Conservation (phyloP, 306 rosid genomes). For the Hylodesmum podocarpum region DNA sequence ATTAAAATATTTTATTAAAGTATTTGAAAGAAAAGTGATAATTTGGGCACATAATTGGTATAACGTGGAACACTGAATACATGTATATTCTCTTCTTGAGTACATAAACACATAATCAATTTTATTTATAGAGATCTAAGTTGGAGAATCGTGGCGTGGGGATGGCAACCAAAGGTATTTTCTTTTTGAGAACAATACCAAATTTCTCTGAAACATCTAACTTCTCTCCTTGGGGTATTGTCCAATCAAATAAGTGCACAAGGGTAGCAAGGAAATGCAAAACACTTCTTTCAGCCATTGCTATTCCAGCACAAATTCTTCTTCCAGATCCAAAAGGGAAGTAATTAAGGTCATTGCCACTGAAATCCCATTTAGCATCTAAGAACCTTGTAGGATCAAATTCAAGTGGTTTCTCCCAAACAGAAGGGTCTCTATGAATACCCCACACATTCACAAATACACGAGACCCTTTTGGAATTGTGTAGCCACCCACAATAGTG, state of each 20-base stretch:
- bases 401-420: conserved; percentile 59
- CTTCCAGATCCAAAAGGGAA: conserved; percentile 76
- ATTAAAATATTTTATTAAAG: too few species aligned
- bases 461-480: conserved; percentile 55
- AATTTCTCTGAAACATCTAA: conserved; percentile 53
- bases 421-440: conserved; percentile 63
- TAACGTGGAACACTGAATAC: too few species aligned
- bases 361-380: conserved; percentile 48
- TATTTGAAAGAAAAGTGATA: too few species aligned
- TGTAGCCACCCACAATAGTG: conserved; percentile 56
- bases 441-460: conserved; percentile 75
- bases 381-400: conserved; percentile 66
- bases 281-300: conserved; percentile 73
- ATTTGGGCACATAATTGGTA: neutral
- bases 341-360: conserved; percentile 62
- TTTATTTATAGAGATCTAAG: conserved; percentile 37
- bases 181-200: conserved; percentile 61
- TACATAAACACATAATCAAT: neutral
- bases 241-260: conserved; percentile 71
- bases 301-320: conserved; percentile 67
- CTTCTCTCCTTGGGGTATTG: conserved; percentile 40
- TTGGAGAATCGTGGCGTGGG: conserved; percentile 48
- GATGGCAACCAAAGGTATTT: conserved; percentile 52
- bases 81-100: too few species aligned
- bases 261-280: conserved; percentile 57